A percentile compares a stretch with the other conserved stretches of the same genome.
These are phyloP conservation scores for Verticillium alfalfae DNA, from an alignment of 2,329 filamentous ascomycete species.

Conservation along the genomic window DNA sequence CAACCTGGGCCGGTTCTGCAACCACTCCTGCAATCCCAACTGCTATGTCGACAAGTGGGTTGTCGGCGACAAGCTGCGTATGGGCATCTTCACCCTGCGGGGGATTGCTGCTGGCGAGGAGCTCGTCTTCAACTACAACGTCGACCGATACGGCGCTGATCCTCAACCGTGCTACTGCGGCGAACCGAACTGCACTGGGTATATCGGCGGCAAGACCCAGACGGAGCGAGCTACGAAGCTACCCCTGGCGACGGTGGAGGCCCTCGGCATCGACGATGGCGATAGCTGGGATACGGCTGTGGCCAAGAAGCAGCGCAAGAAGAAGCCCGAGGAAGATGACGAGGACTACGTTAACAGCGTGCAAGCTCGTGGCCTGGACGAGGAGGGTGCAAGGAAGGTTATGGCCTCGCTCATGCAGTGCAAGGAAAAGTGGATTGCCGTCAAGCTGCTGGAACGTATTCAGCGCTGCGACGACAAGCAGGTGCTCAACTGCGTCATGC, in stretches of 20 bases:
- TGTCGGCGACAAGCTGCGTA: slow-evolving; percentile 91
- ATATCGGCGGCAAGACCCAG: slow-evolving; percentile 96
- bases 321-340: slow-evolving; percentile 85
- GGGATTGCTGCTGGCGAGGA: slow-evolving; percentile 85
- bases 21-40: slow-evolving; percentile 98
- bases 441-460: slow-evolving; percentile 87
- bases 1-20: slow-evolving; percentile 94
- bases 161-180: slow-evolving; percentile 96
- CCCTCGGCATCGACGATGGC: slow-evolving; percentile 87
- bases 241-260: slow-evolving; percentile 83
- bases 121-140: slow-evolving; percentile 98
- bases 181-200: slow-evolving; percentile 90
- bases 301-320: slow-evolving; percentile 85
- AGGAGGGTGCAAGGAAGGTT: slow-evolving; percentile 83
- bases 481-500: slow-evolving; percentile 81
- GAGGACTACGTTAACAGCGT: slow-evolving; percentile 93
- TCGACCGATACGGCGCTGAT: slow-evolving; percentile 94
- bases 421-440: slow-evolving; percentile 98
- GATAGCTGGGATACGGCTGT: slow-evolving; percentile 90
- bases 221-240: slow-evolving; percentile 93
- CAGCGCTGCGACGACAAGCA: slow-evolving; percentile 81
- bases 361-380: slow-evolving; percentile 71
- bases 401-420: slow-evolving; percentile 97
- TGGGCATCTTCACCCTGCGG: slow-evolving; percentile 95
- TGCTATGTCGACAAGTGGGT: slow-evolving; percentile 99